Percentiles rank a stretch among this genome's conserved stretches.
These are phyloP conservation scores for Psilocybe subaeruginosa DNA, from an alignment of 768 basidiomycete species.

Conservation along the genomic window DNA sequence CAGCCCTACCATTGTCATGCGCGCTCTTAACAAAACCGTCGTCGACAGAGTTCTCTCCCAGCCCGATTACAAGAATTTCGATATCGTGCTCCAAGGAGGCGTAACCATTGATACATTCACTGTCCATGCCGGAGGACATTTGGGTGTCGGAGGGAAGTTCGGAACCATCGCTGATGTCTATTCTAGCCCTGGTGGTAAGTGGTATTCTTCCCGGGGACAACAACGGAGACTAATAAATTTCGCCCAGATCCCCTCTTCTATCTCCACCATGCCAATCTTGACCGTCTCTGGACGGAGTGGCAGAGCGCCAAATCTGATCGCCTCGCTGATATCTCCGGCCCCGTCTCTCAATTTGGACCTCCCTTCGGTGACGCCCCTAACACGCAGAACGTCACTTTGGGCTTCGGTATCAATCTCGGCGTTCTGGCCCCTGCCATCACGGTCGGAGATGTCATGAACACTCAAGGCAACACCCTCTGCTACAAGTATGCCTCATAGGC, in stretches of 20 bases:
- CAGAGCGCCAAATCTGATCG: conserved; percentile 24
- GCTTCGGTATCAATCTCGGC: conserved; percentile 30
- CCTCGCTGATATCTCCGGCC: conserved; percentile 36
- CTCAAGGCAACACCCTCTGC: conserved; percentile 28
- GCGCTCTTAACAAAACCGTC: neutral
- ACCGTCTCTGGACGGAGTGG: conserved; percentile 44
- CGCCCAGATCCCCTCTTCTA: conserved; percentile 41
- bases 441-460: conserved; percentile 35
- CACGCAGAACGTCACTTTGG: conserved; percentile 34
- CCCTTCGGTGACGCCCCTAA: conserved; percentile 25
- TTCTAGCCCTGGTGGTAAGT: conserved; percentile 7
- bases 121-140: conserved; percentile 10
- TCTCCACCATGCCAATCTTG: conserved; percentile 41
- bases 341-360: neutral
- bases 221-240: neutral
- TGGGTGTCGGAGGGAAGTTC: conserved; percentile 4
- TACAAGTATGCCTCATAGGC: conserved; percentile 20
- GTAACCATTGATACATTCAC: neutral
- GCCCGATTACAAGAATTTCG: conserved; percentile 2
- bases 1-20: neutral
- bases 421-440: conserved; percentile 27
- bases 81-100: neutral
- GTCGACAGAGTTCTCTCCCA: neutral
- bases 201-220: neutral
- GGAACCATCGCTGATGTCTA: conserved; percentile 9